Evolutionary conservation across 2,329 filamentous ascomycete genomes (phyloP).

Genomic region (Fusarium floridanum): DNA sequence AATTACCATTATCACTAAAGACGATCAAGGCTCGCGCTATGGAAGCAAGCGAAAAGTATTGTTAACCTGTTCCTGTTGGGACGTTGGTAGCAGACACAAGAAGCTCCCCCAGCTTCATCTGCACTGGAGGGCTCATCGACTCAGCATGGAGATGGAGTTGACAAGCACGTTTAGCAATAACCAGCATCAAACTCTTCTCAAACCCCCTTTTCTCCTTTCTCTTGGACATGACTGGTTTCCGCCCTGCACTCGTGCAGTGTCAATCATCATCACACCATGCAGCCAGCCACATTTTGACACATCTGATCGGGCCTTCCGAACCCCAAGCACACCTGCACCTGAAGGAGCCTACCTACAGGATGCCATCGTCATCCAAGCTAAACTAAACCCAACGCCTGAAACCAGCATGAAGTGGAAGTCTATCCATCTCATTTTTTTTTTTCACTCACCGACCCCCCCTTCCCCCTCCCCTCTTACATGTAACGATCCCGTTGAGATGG

Average conservation of each 20-base stretch:
- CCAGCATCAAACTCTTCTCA: neutral
- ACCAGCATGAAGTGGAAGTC: slow-evolving; percentile 18
- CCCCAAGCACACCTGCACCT: neutral
- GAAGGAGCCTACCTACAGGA: neutral
- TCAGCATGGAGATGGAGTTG: neutral
- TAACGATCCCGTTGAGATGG: neutral
- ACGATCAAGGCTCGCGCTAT: neutral
- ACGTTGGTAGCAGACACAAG: neutral
- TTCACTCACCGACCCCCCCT: slow-evolving; percentile 4
- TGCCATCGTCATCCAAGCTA: neutral
- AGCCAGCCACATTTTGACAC: slow-evolving; percentile 7
- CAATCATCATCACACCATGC: slow-evolving; percentile 8
- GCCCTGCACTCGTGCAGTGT: neutral
- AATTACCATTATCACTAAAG: neutral
- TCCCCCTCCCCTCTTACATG: neutral
- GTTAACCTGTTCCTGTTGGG: neutral
- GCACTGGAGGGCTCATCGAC: neutral
- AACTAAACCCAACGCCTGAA: slow-evolving; percentile 20
- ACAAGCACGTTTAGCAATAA: neutral
- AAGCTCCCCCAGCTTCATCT: neutral
- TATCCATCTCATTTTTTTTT: slow-evolving; percentile 5
- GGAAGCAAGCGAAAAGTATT: neutral
- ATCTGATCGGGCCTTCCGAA: neutral
- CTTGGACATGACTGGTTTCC: neutral
- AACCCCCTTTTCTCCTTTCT: neutral